Conservation (phyloP, 2,329 filamentous ascomycete genomes). For the Aureobasidium sp. region DNA sequence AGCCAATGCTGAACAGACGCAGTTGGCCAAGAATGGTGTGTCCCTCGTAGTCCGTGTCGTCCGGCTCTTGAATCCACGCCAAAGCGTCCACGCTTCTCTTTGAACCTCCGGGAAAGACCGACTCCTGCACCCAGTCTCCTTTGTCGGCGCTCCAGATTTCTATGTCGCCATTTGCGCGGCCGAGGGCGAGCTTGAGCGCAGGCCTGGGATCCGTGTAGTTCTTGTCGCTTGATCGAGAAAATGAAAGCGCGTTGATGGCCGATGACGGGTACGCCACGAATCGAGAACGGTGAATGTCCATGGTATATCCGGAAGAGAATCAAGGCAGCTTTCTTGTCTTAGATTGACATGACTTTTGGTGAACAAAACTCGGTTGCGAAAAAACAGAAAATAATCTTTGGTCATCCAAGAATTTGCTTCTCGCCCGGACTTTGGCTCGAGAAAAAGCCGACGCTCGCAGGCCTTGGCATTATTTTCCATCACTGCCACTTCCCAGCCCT, state of each 20-base stretch:
- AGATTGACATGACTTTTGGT: neutral
- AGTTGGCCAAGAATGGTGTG: conserved; percentile 59
- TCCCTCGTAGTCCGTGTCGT: conserved; percentile 56
- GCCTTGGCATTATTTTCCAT: neutral
- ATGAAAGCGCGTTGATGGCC: conserved; percentile 88
- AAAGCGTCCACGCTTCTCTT: conserved; percentile 84
- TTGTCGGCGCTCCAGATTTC: conserved; percentile 91
- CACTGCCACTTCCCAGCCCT: neutral
- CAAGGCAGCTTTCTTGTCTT: neutral
- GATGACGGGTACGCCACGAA: conserved; percentile 90
- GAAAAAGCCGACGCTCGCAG: neutral
- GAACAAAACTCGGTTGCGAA: neutral
- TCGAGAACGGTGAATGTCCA: conserved; percentile 96
- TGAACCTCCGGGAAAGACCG: conserved; percentile 70
- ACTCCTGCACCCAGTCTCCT: conserved; percentile 83
- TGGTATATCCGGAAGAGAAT: conserved; percentile 30
- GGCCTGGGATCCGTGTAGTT: conserved; percentile 36
- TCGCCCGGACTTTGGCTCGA: conserved; percentile 1
- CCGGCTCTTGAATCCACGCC: conserved; percentile 81
- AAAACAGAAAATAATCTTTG: conserved; percentile 2
- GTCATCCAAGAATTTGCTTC: conserved; percentile 6
- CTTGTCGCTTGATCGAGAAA: conserved; percentile 62
- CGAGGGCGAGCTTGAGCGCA: conserved; percentile 72
- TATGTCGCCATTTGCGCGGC: conserved; percentile 88
- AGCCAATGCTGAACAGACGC: conserved; percentile 91